Evolutionary conservation across 1,284 basidiomycete genomes (phyloP), one percentile per base, ranked within the genome.

Genomic region (Butyriboletus appendiculatus): DNA sequence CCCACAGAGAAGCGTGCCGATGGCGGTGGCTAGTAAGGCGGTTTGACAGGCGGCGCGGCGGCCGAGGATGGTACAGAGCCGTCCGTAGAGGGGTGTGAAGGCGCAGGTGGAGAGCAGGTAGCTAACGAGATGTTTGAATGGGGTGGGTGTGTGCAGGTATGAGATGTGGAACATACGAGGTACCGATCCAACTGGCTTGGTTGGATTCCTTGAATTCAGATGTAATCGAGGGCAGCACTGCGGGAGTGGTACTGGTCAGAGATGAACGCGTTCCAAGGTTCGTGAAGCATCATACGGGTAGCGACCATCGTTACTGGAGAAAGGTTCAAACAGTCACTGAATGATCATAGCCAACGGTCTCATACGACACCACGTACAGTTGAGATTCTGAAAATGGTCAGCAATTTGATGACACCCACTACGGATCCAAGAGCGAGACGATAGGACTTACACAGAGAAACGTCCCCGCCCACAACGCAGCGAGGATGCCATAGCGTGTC

Each of bases 261-360:
- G 11, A 20, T 3, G n/a, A 42, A 12, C 10, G 10, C 1, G 14
- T 16, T 12, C 5, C n/a, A 26, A 37, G 7, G 2, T 2, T 4
- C 2, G 35, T 18, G 16, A 32, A 32, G 9, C 12, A 26, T 14
- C 60, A 7, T 35, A 67, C 61, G 41, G 1, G 61, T 67, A 16
- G 62, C 65, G 8, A 65, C 63, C 58, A 63, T 63, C 4, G 65
- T 67, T 11, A 63, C 62, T 67, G 26, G n/a, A n/a, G 14, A 35
- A 9, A 15, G 1, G 12, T 0, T 15, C 2, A 35, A 18, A 28
- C 5, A 4, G 24, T 62, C 24, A 52, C 1, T 40, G 1, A 9
- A 26, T 6, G 37, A 35, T 30, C 22, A 37, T 10, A 8, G 10
- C 30, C n/a, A 26, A 22, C 9, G 9, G 11, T 11, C 3, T 16